Conservation (phyloP, 805 yeast species). For the Diddensiella santjacobensis region DNA sequence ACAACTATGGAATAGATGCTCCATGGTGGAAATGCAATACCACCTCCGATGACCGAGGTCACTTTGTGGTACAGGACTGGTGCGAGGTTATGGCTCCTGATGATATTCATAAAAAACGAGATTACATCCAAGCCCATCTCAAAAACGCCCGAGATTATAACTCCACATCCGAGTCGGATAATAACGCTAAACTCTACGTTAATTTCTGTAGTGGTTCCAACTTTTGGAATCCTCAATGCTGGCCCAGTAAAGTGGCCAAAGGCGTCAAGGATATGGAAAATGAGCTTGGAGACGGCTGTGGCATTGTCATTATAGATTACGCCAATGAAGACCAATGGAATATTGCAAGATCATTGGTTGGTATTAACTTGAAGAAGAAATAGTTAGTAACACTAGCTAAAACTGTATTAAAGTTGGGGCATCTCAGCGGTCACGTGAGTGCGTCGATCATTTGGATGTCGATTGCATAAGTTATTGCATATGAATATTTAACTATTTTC, state of each 20-base stretch:
- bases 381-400: no score
- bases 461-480: no score
- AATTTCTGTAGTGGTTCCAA: conserved; percentile 74
- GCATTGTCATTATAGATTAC: conserved; percentile 66
- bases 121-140: conserved; percentile 53
- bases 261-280: conserved; percentile 37
- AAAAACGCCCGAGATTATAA: conserved; percentile 50
- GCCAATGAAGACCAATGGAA: conserved; percentile 61
- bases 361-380: neutral
- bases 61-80: conserved; percentile 66
- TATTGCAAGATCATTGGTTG: conserved; percentile 45
- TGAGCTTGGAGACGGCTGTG: conserved; percentile 46
- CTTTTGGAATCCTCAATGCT: conserved; percentile 64
- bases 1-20: conserved; percentile 62
- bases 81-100: conserved; percentile 54
- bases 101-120: conserved; percentile 55
- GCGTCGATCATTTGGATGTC: no score
- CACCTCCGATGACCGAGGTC: conserved; percentile 60
- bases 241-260: conserved; percentile 67
- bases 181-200: conserved; percentile 53
- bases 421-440: no score
- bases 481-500: no score
- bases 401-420: no score
- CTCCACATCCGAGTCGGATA: conserved; percentile 34
- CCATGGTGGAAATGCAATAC: conserved; percentile 63